phyloP scores from a whole-genome alignment of 2,329 filamentous ascomycete genomes.

The Epichloe gansuensis region DNA sequence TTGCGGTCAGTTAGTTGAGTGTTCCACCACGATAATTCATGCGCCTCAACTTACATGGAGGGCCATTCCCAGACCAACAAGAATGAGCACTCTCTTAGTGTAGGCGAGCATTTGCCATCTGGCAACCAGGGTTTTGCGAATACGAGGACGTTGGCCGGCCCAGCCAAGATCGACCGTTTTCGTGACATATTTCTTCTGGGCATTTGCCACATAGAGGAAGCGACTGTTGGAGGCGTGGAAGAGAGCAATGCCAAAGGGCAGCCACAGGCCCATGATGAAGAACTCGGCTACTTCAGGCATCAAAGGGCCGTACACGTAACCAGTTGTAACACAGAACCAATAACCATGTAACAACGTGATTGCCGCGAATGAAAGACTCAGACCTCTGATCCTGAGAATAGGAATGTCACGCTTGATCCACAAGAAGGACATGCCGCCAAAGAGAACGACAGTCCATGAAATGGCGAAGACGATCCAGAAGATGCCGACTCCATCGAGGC shows the following conservation, averaged over 20 bases:
- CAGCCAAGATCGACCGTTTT: conserved; percentile 6
- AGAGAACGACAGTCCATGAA: conserved; percentile 27
- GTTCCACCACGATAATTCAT: not conserved
- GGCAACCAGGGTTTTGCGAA: conserved; percentile 19
- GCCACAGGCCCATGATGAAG: conserved; percentile 55
- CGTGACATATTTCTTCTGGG: conserved; percentile 33
- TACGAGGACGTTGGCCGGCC: conserved; percentile 6
- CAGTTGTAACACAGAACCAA: conserved; percentile 28
- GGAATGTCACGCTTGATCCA: conserved; percentile 27
- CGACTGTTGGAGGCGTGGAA: conserved; percentile 54
- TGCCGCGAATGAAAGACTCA: conserved; percentile 28
- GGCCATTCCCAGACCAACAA: conserved; percentile 41
- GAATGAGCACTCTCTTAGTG: conserved; percentile 34
- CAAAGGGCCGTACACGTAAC: conserved; percentile 26
- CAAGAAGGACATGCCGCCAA: conserved; percentile 28
- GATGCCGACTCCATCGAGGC: conserved; percentile 27
- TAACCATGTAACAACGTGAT: conserved; percentile 30
- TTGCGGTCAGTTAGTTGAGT: not conserved
- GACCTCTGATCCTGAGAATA: conserved; percentile 27
- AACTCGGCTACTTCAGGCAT: conserved; percentile 43
- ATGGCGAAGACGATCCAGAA: conserved; percentile 27
- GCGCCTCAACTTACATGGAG: conserved; percentile 34
- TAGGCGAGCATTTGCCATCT: conserved; percentile 31
- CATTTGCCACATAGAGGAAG: conserved; percentile 45
- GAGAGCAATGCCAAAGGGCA: conserved; percentile 52